These are phyloP conservation scores for Pisolithus microcarpus DNA, from an alignment of 768 basidiomycete species.

Conservation along the genomic window DNA sequence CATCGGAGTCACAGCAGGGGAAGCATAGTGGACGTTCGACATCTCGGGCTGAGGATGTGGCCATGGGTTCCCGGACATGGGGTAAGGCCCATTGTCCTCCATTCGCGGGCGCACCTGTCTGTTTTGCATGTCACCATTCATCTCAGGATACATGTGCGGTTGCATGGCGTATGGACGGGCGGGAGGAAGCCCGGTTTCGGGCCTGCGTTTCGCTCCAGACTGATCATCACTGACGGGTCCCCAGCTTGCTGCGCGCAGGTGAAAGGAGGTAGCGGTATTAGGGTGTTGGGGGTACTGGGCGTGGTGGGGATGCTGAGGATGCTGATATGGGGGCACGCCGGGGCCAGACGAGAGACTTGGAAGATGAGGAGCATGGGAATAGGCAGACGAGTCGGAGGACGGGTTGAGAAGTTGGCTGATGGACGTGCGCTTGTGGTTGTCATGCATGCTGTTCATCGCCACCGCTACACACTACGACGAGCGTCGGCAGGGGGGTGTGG, in stretches of 20 bases:
- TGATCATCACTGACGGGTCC: constrained; percentile 31
- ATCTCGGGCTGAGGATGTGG: constrained; percentile 25
- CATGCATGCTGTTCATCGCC: constrained; percentile 37
- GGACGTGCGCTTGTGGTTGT: constrained; percentile 42
- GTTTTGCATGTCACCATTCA: constrained; percentile 26
- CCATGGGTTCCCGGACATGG: constrained; percentile 26
- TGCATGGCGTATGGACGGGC: constrained; percentile 30
- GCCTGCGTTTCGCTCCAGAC: constrained; percentile 29
- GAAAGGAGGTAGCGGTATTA: constrained; percentile 33
- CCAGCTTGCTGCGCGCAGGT: constrained; percentile 62
- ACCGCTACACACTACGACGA: constrained; percentile 8
- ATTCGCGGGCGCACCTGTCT: constrained; percentile 23
- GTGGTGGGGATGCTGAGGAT: constrained; percentile 21
- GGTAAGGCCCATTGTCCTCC: constrained; percentile 26
- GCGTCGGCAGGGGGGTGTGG: constrained; percentile 10
- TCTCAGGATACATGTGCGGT: constrained; percentile 28
- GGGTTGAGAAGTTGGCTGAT: constrained; percentile 46
- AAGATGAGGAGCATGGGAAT: constrained; percentile 25
- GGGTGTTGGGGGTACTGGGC: constrained; percentile 22
- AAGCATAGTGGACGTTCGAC: constrained; percentile 33
- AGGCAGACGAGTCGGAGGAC: constrained; percentile 34
- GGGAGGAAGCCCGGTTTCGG: constrained; percentile 26
- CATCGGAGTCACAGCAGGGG: constrained; percentile 39
- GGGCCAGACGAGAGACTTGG: constrained; percentile 17
- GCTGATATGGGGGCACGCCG: constrained; percentile 22